These are phyloP conservation scores for Dipteronia dyeriana DNA, from an alignment of 345 rosid species.

Conservation along the genomic window DNA sequence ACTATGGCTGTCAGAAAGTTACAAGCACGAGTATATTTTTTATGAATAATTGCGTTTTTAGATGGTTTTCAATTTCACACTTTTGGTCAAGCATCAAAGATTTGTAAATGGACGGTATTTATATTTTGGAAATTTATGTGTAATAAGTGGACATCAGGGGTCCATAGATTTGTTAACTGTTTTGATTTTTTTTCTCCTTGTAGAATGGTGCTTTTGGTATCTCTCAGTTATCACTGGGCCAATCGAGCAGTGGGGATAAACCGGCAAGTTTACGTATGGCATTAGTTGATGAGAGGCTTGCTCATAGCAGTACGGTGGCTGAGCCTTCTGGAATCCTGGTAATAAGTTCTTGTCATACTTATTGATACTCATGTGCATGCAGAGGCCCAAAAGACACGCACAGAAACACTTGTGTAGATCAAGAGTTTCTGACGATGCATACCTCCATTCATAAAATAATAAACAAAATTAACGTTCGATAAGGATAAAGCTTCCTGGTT, in stretches of 20 bases:
- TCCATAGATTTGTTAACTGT: slow-evolving; percentile 1
- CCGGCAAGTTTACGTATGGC: slow-evolving; percentile 46
- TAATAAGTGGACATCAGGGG: background rate
- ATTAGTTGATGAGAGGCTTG: slow-evolving; percentile 69
- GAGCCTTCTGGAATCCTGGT: slow-evolving; percentile 67
- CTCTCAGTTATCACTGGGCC: slow-evolving; percentile 32
- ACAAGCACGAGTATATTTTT: too few relatives aligned
- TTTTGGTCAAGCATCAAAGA: background rate
- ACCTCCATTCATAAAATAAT: too few relatives aligned
- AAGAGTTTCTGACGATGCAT: background rate
- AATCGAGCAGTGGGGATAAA: slow-evolving; percentile 25
- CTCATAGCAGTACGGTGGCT: slow-evolving; percentile 38
- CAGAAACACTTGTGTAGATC: background rate
- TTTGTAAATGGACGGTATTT: background rate
- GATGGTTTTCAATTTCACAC: background rate
- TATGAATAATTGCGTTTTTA: background rate
- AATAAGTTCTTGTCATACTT: slow-evolving; percentile 6
- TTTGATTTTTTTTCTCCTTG: background rate
- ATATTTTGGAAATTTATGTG: background rate
- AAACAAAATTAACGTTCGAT: background rate
- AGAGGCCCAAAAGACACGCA: background rate
- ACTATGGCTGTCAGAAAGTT: too few relatives aligned
- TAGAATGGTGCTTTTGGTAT: slow-evolving; percentile 42
- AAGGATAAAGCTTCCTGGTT: background rate
- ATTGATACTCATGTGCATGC: background rate